Conservation (phyloP, 257 asterid genomes). For the Catharanthus roseus region DNA sequence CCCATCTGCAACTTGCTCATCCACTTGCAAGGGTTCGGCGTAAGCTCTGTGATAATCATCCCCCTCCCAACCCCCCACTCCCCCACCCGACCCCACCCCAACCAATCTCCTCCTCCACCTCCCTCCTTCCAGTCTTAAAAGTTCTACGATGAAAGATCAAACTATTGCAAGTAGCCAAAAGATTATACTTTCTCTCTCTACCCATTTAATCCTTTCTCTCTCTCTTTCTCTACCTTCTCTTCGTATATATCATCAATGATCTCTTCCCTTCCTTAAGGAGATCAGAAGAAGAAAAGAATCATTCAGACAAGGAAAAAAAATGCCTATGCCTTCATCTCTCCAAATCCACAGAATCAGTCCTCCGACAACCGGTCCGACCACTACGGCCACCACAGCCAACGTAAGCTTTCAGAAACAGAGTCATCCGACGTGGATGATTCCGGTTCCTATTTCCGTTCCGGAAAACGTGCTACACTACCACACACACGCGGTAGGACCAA, state of each 20-base stretch:
- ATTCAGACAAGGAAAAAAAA: neutral
- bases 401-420: neutral
- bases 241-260: neutral
- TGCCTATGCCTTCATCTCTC: constrained; percentile 57
- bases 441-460: constrained; percentile 37
- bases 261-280: neutral
- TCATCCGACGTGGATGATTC: constrained; percentile 32
- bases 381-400: constrained; percentile 2
- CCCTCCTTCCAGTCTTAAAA: constrained; percentile 1
- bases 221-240: too few relatives aligned
- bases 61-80: neutral
- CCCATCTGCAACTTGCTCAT: constrained; percentile 49
- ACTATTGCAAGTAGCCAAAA: constrained; percentile 35
- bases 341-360: constrained; percentile 47
- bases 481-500: constrained; percentile 48
- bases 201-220: neutral
- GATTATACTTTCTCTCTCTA: constrained; percentile 12
- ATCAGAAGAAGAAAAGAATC: neutral
- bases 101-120: too few relatives aligned
- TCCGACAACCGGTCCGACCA: constrained; percentile 15
- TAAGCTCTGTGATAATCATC: constrained; percentile 20
- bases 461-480: constrained; percentile 48
- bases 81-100: neutral
- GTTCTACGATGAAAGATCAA: constrained; percentile 24
- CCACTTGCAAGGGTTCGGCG: constrained; percentile 57